Evolutionary conservation across 75 land plant species (phyloP).

Genomic region (Azolla pinnata): DNA sequence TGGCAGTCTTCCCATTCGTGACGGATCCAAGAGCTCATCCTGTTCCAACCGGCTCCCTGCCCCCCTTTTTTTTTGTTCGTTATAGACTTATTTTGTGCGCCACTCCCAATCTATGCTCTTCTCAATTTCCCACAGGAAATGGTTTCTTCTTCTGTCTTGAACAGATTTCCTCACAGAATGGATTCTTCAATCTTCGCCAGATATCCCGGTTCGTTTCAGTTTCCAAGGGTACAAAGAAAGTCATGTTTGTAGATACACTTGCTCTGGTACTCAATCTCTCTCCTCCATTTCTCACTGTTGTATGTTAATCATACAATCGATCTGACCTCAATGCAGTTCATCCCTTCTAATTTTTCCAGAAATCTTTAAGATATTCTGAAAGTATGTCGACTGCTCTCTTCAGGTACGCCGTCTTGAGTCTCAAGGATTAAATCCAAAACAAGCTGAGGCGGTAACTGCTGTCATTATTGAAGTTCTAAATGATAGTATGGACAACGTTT

Average conservation of each 20-base stretch:
- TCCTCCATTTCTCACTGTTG: neutral
- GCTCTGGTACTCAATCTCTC: constrained; percentile 2
- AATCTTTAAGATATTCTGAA: neutral
- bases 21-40: no score
- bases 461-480: constrained; percentile 72
- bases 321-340: neutral
- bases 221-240: constrained; percentile 1
- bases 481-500: constrained; percentile 80
- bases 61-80: no score
- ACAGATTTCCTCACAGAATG: no score
- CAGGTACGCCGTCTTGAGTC: constrained; percentile 70
- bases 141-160: no score
- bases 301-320: neutral
- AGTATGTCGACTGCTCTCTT: neutral
- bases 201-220: constrained; percentile 6
- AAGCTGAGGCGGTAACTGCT: constrained; percentile 82
- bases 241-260: constrained; percentile 13
- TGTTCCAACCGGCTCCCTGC: no score
- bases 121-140: no score
- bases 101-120: no score
- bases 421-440: constrained; percentile 71
- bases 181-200: no score
- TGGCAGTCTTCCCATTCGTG: no score
- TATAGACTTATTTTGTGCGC: no score
- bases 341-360: neutral